A percentile compares a stretch with the other conserved stretches of the same genome.
Evolutionary conservation across 1,284 basidiomycete species (phyloP).

Genomic region (Ustilago esculenta): DNA sequence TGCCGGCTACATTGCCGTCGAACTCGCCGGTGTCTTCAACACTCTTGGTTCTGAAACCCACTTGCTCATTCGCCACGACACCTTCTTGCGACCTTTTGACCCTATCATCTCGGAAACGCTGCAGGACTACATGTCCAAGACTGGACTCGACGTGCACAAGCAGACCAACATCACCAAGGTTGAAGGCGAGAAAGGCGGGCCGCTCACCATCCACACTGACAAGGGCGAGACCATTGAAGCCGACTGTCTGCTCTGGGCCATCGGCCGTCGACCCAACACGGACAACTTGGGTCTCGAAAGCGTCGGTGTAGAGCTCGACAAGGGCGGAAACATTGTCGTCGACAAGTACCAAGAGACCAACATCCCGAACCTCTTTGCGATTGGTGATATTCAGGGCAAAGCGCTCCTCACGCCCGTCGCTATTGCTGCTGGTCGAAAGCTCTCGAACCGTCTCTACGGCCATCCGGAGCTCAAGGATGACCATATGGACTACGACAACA

Average conservation of each 20-base stretch:
- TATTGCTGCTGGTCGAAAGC: constrained; percentile 89
- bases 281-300: constrained; percentile 80
- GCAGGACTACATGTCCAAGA: constrained; percentile 93
- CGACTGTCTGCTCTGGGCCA: constrained; percentile 91
- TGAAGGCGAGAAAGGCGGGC: constrained; percentile 70
- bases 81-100: constrained; percentile 92
- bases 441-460: constrained; percentile 91
- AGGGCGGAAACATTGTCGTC: constrained; percentile 83
- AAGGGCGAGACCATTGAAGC: constrained; percentile 82
- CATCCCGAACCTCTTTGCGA: constrained; percentile 78
- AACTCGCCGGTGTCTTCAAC: constrained; percentile 69
- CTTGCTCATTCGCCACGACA: constrained; percentile 86
- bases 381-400: constrained; percentile 93
- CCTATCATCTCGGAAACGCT: constrained; percentile 84
- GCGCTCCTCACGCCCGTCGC: constrained; percentile 96
- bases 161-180: constrained; percentile 79
- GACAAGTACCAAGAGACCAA: constrained; percentile 85
- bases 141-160: constrained; percentile 87
- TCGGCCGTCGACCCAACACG: constrained; percentile 86
- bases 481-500: constrained; percentile 87
- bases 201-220: constrained; percentile 63
- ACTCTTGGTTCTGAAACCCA: constrained; percentile 78
- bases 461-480: constrained; percentile 83
- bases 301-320: constrained; percentile 79
- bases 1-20: constrained; percentile 96